A percentile compares a stretch with the other conserved stretches of the same genome.
These are phyloP conservation scores for Cercospora zeina DNA, from an alignment of 2,329 filamentous ascomycete genomes.

Conservation along the genomic window DNA sequence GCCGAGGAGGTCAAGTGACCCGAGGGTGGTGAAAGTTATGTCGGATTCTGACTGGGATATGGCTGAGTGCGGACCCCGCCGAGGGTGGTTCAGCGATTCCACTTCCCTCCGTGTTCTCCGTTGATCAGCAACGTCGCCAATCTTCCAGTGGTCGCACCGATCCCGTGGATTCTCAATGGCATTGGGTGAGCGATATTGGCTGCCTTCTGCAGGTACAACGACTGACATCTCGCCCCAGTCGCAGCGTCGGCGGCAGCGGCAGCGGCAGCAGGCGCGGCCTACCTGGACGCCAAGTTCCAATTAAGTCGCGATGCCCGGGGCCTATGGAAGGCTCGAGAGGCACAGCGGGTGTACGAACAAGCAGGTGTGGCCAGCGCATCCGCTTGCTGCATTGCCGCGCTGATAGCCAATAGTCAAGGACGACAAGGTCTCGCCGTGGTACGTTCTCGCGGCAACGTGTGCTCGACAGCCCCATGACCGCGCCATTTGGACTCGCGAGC, in stretches of 20 bases:
- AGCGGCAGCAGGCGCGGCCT: slow-evolving; percentile 51
- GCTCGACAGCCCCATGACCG: slow-evolving; percentile 49
- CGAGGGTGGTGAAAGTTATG: slow-evolving; percentile 9
- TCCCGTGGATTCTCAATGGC: slow-evolving; percentile 5
- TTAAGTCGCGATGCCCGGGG: slow-evolving; percentile 59
- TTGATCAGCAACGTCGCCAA: background rate
- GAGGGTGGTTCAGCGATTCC: slow-evolving; percentile 1
- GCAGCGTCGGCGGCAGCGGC: slow-evolving; percentile 33
- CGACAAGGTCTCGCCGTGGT: slow-evolving; percentile 34
- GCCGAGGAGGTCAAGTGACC: slow-evolving; percentile 11
- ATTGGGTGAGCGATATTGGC: background rate
- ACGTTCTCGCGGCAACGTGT: slow-evolving; percentile 33
- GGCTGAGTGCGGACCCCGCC: too few relatives aligned
- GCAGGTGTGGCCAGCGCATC: slow-evolving; percentile 46
- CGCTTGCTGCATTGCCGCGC: background rate
- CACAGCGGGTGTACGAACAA: slow-evolving; percentile 50
- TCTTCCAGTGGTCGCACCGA: too few relatives aligned
- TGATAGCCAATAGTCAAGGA: slow-evolving; percentile 20
- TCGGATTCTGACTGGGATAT: too few relatives aligned
- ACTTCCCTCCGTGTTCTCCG: background rate
- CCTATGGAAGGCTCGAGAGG: slow-evolving; percentile 48
- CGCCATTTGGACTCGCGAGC: slow-evolving; percentile 65
- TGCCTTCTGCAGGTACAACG: background rate
- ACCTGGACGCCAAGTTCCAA: slow-evolving; percentile 69
- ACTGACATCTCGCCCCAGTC: background rate